Evolutionary conservation across 441 rosid species (phyloP), one percentile per base, ranked within the genome.

Genomic region (Euphorbia celastroides): DNA sequence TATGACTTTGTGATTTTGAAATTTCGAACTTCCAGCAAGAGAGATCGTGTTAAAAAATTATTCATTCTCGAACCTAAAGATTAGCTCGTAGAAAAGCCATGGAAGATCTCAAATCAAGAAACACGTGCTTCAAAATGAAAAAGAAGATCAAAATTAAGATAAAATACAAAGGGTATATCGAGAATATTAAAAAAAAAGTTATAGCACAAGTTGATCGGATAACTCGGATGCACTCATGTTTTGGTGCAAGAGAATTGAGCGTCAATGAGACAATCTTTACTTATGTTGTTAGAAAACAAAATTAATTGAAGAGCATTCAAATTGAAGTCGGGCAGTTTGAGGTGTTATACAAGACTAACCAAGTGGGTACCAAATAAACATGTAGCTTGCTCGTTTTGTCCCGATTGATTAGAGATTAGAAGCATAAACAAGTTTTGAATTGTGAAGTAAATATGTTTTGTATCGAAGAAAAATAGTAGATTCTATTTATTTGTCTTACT

Each of bases 161-260:
- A 48, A 83, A 77, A 78, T 79, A 83, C n/a, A 74, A 75, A 72
- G 72, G 75, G 19, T 79, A 83, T 32, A 75, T 81, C 0, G 79
- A 75, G 66, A 77, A 81, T 60, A 74, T 77, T 59, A 77, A 75
- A 11, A 44, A 58, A 23, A 79, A 73, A 75, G n/a, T n/a, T n/a
- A n/a, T n/a, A n/a, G n/a, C n/a, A n/a, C n/a, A n/a, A n/a, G n/a
- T n/a, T n/a, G n/a, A n/a, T n/a, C n/a, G n/a, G n/a, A n/a, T 83
- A 3, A 83, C 78, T 70, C 79, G 83, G 41, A 79, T 81, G 82
- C 81, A 75, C 69, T 71, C 82, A 67, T 83, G 85, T 77, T 84
- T 81, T 71, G 79, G 80, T 76, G 80, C 84, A 16, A 84, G 75
- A 46, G 86, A 80, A 76, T 73, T 75, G 61, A 75, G 48, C 50